These are phyloP conservation scores for Exophiala oligosperma DNA, from an alignment of 2,329 filamentous ascomycete genomes.

Conservation along the genomic window DNA sequence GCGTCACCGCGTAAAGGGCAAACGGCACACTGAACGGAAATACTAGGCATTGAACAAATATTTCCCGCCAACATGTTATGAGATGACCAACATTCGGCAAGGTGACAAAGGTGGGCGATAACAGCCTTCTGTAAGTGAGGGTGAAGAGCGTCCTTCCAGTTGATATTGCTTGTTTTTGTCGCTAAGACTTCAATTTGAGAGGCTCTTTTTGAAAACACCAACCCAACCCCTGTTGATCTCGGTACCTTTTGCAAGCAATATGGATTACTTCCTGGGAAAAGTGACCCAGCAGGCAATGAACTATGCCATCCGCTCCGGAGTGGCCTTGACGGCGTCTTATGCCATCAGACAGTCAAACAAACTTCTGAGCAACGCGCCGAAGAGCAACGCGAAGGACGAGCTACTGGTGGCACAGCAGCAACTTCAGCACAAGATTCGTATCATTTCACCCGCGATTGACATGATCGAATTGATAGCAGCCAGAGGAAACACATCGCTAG, in stretches of 20 bases:
- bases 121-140: too few relatives aligned
- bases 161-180: too few relatives aligned
- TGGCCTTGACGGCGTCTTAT: conserved; percentile 81
- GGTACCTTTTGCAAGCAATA: conserved; percentile 41
- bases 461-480: conserved; percentile 86
- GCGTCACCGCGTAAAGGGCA: too few relatives aligned
- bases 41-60: too few relatives aligned
- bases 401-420: conserved; percentile 70
- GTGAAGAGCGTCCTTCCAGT: too few relatives aligned
- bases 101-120: too few relatives aligned
- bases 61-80: too few relatives aligned
- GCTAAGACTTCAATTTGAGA: too few relatives aligned
- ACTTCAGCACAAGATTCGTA: conserved; percentile 83
- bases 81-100: too few relatives aligned
- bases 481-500: conserved; percentile 75
- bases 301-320: conserved; percentile 86
- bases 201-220: neutral
- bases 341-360: conserved; percentile 80
- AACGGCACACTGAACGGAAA: too few relatives aligned
- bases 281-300: conserved; percentile 81
- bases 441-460: conserved; percentile 87
- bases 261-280: conserved; percentile 70
- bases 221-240: conserved; percentile 1
- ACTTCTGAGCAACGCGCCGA: conserved; percentile 69
- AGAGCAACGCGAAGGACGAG: conserved; percentile 70